A percentile compares a stretch with the other conserved stretches of the same genome.
Conservation (phyloP, 495 filamentous ascomycete genomes). For the Aspergillus coremiiformis region DNA sequence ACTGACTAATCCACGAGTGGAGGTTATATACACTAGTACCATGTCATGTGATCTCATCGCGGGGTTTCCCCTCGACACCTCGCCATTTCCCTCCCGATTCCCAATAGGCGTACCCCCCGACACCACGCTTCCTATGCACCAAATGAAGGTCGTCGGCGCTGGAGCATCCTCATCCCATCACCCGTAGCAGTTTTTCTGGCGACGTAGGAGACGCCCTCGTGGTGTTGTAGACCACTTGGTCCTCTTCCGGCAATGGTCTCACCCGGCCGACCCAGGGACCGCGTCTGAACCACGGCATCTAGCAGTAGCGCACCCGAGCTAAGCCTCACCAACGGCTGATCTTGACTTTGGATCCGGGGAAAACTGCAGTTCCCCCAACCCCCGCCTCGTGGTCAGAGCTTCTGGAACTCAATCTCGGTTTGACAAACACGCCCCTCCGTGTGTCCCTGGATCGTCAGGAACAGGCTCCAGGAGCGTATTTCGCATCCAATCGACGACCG, state of each 20-base stretch:
- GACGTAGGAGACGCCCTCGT: not conserved
- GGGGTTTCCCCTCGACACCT: not conserved
- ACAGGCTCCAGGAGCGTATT: not conserved
- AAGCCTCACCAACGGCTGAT: constrained; percentile 3
- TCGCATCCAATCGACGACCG: not conserved
- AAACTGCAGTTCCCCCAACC: not conserved
- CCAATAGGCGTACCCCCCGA: not conserved
- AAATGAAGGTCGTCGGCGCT: not conserved
- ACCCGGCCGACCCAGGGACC: constrained; percentile 1
- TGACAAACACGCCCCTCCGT: not conserved
- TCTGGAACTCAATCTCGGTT: constrained; percentile 4
- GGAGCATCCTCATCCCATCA: not conserved
- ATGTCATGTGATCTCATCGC: not conserved
- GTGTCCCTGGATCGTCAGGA: not conserved
- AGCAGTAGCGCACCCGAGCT: constrained; percentile 7
- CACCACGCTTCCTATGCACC: not conserved
- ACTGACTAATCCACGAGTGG: not conserved
- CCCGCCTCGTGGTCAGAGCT: constrained; percentile 10
- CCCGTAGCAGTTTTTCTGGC: not conserved
- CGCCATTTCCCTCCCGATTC: not conserved
- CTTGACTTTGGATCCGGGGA: constrained; percentile 6
- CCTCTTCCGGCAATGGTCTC: constrained; percentile 2
- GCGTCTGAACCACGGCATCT: constrained; percentile 3
- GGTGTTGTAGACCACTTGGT: not conserved
- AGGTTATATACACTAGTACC: not conserved